phyloP scores from a whole-genome alignment of 176 grass and related monocot genomes.

The Carex scoparia region DNA sequence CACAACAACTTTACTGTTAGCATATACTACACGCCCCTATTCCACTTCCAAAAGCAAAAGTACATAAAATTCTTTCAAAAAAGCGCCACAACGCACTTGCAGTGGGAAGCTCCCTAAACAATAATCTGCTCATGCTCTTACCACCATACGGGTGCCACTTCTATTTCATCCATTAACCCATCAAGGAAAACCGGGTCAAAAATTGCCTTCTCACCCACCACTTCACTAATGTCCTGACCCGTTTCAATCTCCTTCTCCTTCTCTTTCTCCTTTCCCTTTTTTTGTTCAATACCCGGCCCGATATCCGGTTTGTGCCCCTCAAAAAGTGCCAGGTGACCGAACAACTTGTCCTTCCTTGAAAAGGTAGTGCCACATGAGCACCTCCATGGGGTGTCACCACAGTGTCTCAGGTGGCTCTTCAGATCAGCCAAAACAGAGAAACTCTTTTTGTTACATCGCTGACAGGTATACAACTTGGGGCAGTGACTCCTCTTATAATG shows the following conservation, averaged over 20 bases:
- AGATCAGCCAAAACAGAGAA: slow-evolving; percentile 89
- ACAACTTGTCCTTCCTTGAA: slow-evolving; percentile 98
- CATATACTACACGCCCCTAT: not conserved
- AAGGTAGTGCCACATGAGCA: slow-evolving; percentile 98
- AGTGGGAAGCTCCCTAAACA: not conserved
- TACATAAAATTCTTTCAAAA: not conserved
- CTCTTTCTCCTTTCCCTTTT: slow-evolving; percentile 28
- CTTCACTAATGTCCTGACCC: slow-evolving; percentile 35
- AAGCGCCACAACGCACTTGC: not conserved
- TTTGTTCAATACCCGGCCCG: slow-evolving; percentile 10
- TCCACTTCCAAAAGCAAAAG: not conserved
- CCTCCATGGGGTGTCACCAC: slow-evolving; percentile 75
- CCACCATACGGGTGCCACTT: not conserved
- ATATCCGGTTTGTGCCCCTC: slow-evolving; percentile 83
- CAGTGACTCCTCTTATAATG: slow-evolving; percentile 98
- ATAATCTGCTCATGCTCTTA: not conserved
- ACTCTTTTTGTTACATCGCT: slow-evolving; percentile 81
- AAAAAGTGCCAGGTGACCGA: slow-evolving; percentile 82
- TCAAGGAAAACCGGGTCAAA: slow-evolving; percentile 69
- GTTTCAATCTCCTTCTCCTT: slow-evolving; percentile 47
- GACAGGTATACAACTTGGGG: slow-evolving; percentile 81
- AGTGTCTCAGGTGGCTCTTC: slow-evolving; percentile 83
- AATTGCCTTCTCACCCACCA: slow-evolving; percentile 18
- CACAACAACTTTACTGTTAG: slow-evolving; percentile 5
- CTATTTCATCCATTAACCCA: slow-evolving; percentile 74